Evolutionary conservation across 805 yeast species (phyloP).

Genomic region (Starmerella bombi): DNA sequence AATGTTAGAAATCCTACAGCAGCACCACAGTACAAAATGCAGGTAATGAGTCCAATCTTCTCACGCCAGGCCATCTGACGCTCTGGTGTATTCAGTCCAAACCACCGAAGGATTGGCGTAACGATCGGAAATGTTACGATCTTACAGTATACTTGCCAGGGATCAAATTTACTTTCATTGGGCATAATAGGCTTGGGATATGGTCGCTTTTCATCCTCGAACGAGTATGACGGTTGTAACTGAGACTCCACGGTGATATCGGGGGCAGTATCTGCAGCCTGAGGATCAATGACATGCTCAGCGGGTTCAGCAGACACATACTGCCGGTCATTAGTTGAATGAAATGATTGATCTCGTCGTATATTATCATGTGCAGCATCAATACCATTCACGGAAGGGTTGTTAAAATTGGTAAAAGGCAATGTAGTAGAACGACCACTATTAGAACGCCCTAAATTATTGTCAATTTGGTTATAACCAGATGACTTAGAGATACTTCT

Average conservation of each 20-base stretch:
- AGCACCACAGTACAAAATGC: slow-evolving; percentile 61
- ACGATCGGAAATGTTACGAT: slow-evolving; percentile 88
- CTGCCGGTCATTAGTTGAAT: not conserved
- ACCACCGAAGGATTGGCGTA: slow-evolving; percentile 49
- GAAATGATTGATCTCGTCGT: not conserved
- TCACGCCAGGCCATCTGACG: slow-evolving; percentile 97
- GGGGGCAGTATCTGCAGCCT: slow-evolving; percentile 14
- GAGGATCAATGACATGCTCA: slow-evolving; percentile 1
- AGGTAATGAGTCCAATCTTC: slow-evolving; percentile 69
- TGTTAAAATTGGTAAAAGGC: too few relatives aligned
- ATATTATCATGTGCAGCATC: too few relatives aligned
- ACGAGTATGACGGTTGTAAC: slow-evolving; percentile 5
- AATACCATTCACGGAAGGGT: not conserved
- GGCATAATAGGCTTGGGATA: slow-evolving; percentile 15
- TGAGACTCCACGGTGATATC: not conserved
- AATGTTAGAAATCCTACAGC: slow-evolving; percentile 77
- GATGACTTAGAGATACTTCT: not conserved
- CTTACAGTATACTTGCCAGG: slow-evolving; percentile 79
- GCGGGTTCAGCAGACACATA: not conserved
- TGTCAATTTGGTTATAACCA: not conserved
- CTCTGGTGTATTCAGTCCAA: slow-evolving; percentile 66
- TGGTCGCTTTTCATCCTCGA: slow-evolving; percentile 9
- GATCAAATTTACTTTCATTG: slow-evolving; percentile 23
- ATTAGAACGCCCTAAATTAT: too few relatives aligned
- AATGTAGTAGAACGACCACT: not conserved